Conservation (phyloP, 495 filamentous ascomycete genomes). For the Lepidopterella palustris region DNA sequence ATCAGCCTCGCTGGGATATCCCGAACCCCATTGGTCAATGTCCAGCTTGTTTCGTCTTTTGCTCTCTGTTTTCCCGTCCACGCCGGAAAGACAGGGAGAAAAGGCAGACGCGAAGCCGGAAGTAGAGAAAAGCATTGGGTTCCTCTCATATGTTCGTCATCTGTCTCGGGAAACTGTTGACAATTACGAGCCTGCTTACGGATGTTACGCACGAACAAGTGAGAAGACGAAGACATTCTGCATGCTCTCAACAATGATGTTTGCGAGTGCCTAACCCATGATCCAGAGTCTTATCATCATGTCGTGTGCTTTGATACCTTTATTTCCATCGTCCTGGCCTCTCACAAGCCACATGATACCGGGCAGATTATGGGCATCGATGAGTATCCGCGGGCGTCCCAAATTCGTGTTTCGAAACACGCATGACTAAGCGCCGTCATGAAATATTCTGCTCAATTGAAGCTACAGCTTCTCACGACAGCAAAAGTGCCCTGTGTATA, state of each 20-base stretch:
- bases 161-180: background rate
- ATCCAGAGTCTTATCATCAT: too few relatives aligned
- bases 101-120: background rate
- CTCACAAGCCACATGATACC: too few relatives aligned
- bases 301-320: too few relatives aligned
- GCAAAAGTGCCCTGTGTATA: background rate
- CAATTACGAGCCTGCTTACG: too few relatives aligned
- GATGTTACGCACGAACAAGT: too few relatives aligned
- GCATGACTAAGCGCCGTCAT: background rate
- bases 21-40: background rate
- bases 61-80: background rate
- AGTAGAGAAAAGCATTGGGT: background rate
- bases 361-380: too few relatives aligned
- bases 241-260: too few relatives aligned
- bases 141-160: background rate
- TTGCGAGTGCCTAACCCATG: too few relatives aligned
- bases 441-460: background rate
- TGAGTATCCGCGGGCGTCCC: too few relatives aligned
- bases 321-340: too few relatives aligned
- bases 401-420: background rate
- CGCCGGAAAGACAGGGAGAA: background rate
- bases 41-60: background rate
- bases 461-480: background rate
- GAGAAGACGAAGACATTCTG: too few relatives aligned
- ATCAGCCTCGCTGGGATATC: background rate